Evolutionary conservation across 2,329 filamentous ascomycete genomes (phyloP).

Genomic region (Pseudopyrenochaeta lycopersici): DNA sequence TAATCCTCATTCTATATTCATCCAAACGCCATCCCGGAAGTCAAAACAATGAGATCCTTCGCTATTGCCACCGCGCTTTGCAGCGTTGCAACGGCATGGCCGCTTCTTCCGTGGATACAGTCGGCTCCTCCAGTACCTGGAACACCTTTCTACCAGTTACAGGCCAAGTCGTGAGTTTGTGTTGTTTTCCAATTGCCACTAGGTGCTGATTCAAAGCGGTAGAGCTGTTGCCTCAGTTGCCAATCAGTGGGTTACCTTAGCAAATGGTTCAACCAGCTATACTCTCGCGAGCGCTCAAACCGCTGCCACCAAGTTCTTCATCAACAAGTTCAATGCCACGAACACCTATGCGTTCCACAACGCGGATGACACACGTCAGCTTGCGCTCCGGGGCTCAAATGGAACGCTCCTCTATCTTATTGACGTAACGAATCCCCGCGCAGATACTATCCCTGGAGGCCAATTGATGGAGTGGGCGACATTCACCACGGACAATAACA

Average conservation of each 20-base stretch:
- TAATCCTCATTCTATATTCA: not conserved
- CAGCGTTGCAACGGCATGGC: constrained; percentile 29
- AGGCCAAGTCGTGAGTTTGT: constrained; percentile 34
- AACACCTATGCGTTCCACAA: constrained; percentile 36
- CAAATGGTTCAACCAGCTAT: constrained; percentile 27
- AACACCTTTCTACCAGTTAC: constrained; percentile 37
- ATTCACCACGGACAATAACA: constrained; percentile 37
- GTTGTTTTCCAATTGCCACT: not conserved
- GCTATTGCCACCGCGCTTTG: constrained; percentile 25
- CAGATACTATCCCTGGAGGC: constrained; percentile 29
- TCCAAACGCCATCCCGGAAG: no score
- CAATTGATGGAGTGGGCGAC: constrained; percentile 42
- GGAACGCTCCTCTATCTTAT: constrained; percentile 34
- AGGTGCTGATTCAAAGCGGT: not conserved
- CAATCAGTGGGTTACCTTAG: constrained; percentile 35
- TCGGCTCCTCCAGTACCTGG: constrained; percentile 29
- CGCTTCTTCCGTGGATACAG: constrained; percentile 20
- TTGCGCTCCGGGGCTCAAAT: constrained; percentile 34
- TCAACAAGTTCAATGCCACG: constrained; percentile 30
- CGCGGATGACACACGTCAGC: constrained; percentile 37
- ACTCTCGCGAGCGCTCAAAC: constrained; percentile 21
- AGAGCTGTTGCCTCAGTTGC: constrained; percentile 28
- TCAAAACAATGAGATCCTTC: constrained; percentile 41
- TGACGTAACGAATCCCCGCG: constrained; percentile 33
- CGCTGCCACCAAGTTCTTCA: constrained; percentile 35